A percentile compares a stretch with the other conserved stretches of the same genome.
Conservation (phyloP, 495 filamentous ascomycete species). For the Penicillium fimorum region DNA sequence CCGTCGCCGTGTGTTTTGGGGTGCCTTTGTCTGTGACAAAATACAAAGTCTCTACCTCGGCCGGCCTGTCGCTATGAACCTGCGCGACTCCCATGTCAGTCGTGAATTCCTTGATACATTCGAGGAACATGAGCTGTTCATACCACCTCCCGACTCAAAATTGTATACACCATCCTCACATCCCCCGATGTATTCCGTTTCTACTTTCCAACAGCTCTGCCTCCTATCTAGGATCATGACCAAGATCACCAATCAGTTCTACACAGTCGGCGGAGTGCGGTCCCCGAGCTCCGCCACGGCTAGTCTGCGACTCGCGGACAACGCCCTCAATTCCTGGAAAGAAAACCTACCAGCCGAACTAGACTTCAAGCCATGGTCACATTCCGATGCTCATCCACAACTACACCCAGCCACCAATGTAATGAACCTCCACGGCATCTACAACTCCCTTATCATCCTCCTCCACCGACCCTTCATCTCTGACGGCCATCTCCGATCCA, state of each 20-base stretch:
- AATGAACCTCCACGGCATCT: slow-evolving; percentile 21
- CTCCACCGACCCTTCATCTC: slow-evolving; percentile 30
- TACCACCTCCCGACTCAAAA: slow-evolving; percentile 22
- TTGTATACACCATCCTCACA: slow-evolving; percentile 16
- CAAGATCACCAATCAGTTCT: slow-evolving; percentile 27
- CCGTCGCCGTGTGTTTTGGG: slow-evolving; percentile 41
- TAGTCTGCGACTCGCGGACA: slow-evolving; percentile 18
- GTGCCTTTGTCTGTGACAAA: slow-evolving; percentile 39
- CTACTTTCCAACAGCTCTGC: slow-evolving; percentile 24
- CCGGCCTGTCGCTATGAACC: slow-evolving; percentile 22
- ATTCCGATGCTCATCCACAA: slow-evolving; percentile 2
- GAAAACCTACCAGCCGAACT: slow-evolving; percentile 21
- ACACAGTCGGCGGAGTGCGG: slow-evolving; percentile 25
- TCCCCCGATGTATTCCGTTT: slow-evolving; percentile 21
- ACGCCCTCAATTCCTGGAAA: slow-evolving; percentile 21
- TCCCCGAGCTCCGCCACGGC: neutral
- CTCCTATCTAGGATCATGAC: slow-evolving; percentile 27
- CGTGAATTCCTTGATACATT: slow-evolving; percentile 26
- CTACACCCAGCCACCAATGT: slow-evolving; percentile 17
- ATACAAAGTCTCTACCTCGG: slow-evolving; percentile 38
- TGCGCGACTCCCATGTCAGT: slow-evolving; percentile 24
- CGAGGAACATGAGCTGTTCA: slow-evolving; percentile 36
- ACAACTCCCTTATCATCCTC: slow-evolving; percentile 25
- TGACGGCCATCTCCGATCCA: slow-evolving; percentile 27
- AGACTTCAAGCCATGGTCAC: slow-evolving; percentile 14